These are phyloP conservation scores for Cardamine resedifolia DNA, from an alignment of 345 rosid species.

Conservation along the genomic window DNA sequence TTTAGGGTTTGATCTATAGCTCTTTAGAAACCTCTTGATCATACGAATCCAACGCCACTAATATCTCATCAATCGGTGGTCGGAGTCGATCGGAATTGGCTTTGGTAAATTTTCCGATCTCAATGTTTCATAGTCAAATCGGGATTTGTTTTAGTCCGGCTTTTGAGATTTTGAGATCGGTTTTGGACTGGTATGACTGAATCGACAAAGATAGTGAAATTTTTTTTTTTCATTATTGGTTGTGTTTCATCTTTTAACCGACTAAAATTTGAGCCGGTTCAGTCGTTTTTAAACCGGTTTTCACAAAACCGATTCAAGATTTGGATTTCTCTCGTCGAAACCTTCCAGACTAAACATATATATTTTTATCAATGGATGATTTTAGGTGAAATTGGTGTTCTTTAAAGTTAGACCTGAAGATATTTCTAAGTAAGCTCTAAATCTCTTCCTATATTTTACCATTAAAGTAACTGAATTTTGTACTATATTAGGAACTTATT, in stretches of 20 bases:
- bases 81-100: background rate
- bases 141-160: too few relatives aligned
- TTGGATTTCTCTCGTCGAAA: background rate
- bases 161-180: background rate
- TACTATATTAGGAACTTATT: too few relatives aligned
- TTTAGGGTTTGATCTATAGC: background rate
- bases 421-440: too few relatives aligned
- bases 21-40: background rate
- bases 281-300: background rate
- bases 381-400: too few relatives aligned
- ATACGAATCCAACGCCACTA: background rate
- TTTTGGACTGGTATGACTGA: background rate
- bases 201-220: background rate
- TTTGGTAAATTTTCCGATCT: background rate
- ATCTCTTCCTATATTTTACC: too few relatives aligned
- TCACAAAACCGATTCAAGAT: background rate
- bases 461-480: too few relatives aligned
- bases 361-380: too few relatives aligned
- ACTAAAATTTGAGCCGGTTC: background rate
- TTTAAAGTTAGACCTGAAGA: too few relatives aligned
- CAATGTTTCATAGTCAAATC: background rate
- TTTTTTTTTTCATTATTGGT: too few relatives aligned
- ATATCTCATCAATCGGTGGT: background rate
- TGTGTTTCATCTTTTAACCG: background rate
- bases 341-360: too few relatives aligned